Percentiles rank a stretch among this genome's conserved stretches.
These are phyloP conservation scores for Colletotrichum sp. DNA, from an alignment of 2,329 filamentous ascomycete genomes.

Conservation along the genomic window DNA sequence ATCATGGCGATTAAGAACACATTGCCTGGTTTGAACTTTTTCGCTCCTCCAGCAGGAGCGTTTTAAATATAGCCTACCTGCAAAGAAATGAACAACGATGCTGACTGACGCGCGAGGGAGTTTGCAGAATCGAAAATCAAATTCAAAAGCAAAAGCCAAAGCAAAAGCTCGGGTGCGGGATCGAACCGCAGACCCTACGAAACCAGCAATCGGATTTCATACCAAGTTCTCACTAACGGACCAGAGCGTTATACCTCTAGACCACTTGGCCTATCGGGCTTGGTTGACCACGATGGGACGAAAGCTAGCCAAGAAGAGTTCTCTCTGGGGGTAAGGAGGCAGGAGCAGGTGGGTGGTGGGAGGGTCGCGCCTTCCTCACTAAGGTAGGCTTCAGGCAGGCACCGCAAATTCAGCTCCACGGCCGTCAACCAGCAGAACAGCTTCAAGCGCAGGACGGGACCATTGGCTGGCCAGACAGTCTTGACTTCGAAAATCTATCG, in stretches of 20 bases:
- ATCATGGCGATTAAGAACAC: no score
- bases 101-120: background rate
- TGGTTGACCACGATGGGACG: background rate
- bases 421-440: background rate
- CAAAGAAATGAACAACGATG: background rate
- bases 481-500: background rate
- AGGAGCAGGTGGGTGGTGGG: background rate
- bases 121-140: background rate
- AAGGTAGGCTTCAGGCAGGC: background rate
- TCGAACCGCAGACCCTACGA: background rate
- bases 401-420: background rate
- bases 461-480: background rate
- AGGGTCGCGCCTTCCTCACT: background rate
- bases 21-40: background rate
- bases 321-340: background rate
- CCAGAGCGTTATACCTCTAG: background rate
- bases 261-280: background rate
- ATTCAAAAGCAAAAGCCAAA: background rate
- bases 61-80: background rate
- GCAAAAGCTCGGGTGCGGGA: background rate
- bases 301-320: background rate
- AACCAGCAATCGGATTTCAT: background rate
- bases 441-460: fast-evolving
- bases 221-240: background rate
- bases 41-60: background rate